Base-by-base conservation (phyloP, 768 basidiomycete species). In the Tricholoma saponaceum region DNA sequence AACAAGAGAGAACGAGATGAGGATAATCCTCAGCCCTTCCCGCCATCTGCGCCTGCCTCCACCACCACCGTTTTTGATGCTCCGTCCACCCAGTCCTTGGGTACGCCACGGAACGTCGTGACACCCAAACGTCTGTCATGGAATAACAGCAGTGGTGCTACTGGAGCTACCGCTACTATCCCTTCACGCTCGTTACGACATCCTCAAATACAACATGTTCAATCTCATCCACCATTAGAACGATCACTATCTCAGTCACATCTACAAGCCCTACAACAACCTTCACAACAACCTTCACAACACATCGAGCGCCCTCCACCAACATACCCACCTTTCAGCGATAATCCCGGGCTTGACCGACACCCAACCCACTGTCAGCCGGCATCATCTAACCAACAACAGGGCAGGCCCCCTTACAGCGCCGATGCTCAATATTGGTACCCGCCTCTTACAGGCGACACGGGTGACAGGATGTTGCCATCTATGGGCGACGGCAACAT, bases 1-100 rank as follows among this genome's bases (percentile, higher is more conserved):
- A 76, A 79, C 56, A 90, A 90, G 57, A 84, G 88, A 12, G 85
- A 84, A 51, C 77, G 87, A 44, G 83, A 82, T 51, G 70, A 79
- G 13, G 81, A 83, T 51, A 75, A 74, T 61, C 73, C 81, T 14
- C 64, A 64, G 13, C 56, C 66, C 4, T 43, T 60, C 5, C 28
- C 59, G 23, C 20, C 39, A 7, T 20, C 28, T 13, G 20, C 51
- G 7, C 6, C 58, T 16, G 64, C 50, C 56, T 16, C 47, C 58
- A 28, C 56, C 33, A 1, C 26, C 6, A 8, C 37, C 13, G 25
- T 7, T n/a, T 3, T 25, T 18, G 23, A 46, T 43, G 2, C 10
- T 4, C 41, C 3, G 14, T 18, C 14, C 25, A 8, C 13, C 9
- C 18, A 33, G 20, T 6, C 39, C 22, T 18, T 43, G 37, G n/a